A percentile compares a stretch with the other conserved stretches of the same genome.
phyloP scores from a whole-genome alignment of 1,284 basidiomycete species.

The Austroboletus niveus region DNA sequence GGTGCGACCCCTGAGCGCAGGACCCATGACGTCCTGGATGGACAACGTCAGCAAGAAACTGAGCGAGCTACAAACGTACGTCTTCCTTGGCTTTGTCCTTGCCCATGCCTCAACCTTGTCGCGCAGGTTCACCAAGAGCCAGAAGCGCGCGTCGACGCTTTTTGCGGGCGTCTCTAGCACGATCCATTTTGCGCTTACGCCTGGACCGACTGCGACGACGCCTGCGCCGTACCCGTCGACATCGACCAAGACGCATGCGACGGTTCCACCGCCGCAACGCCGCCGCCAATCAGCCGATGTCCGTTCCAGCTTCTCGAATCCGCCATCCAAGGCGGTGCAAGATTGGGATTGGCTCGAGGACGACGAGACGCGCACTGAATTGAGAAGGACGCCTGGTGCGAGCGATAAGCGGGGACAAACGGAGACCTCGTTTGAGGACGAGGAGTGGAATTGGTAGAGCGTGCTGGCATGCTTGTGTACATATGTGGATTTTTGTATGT shows the following conservation, averaged over 20 bases:
- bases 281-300: background rate
- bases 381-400: background rate
- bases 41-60: slow-evolving; percentile 59
- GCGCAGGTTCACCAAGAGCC: slow-evolving; percentile 54
- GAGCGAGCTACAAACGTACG: slow-evolving; percentile 57
- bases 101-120: background rate
- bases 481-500: background rate
- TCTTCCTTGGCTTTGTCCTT: slow-evolving; percentile 7
- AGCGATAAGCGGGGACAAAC: background rate
- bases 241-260: background rate
- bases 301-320: background rate
- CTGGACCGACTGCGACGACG: slow-evolving; percentile 28
- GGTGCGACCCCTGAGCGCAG: slow-evolving; percentile 13
- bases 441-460: slow-evolving; percentile 58
- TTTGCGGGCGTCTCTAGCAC: slow-evolving; percentile 63
- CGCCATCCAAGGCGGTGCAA: background rate
- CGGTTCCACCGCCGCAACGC: background rate
- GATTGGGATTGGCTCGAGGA: slow-evolving; percentile 41
- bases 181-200: slow-evolving; percentile 49
- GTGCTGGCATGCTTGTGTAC: background rate
- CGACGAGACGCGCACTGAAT: slow-evolving; percentile 22
- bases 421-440: slow-evolving; percentile 41
- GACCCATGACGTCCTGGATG: slow-evolving; percentile 41
- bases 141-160: slow-evolving; percentile 65
- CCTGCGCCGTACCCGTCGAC: slow-evolving; percentile 24